phyloP scores from a whole-genome alignment of 306 rosid genomes.

The Lablab purpureus region DNA sequence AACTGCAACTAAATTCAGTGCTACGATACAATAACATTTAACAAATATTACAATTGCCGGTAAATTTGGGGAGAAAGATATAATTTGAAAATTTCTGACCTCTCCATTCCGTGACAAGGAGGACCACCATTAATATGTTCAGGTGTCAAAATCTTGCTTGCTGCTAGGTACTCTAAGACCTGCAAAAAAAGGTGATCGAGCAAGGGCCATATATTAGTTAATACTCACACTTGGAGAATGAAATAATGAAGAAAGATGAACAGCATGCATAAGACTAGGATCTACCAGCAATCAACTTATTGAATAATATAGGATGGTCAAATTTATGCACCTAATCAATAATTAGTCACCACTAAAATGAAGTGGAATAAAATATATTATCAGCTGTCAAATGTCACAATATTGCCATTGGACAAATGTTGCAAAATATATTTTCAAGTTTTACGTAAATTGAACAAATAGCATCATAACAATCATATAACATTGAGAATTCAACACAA shows the following conservation, averaged over 20 bases:
- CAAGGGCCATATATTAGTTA: constrained; percentile 8
- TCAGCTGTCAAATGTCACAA: constrained; percentile 18
- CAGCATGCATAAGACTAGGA: constrained; percentile 17
- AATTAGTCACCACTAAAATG: constrained; percentile 26
- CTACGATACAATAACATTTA: constrained; percentile 19
- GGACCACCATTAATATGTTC: constrained; percentile 89
- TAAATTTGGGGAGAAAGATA: background rate
- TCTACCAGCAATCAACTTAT: constrained; percentile 22
- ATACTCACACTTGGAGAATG: constrained; percentile 22
- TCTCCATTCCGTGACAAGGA: constrained; percentile 96
- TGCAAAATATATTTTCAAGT: constrained; percentile 2
- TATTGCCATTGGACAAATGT: constrained; percentile 11
- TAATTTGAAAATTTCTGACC: constrained; percentile 60
- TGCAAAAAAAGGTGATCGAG: constrained; percentile 48
- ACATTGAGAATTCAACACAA: constrained; percentile 24
- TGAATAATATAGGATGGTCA: constrained; percentile 9
- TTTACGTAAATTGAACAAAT: constrained; percentile 1
- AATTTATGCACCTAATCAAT: constrained; percentile 31
- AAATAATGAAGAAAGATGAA: background rate
- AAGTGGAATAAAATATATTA: constrained; percentile 25
- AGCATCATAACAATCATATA: constrained; percentile 20
- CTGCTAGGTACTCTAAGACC: constrained; percentile 90
- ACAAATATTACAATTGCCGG: constrained; percentile 26
- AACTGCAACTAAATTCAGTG: constrained; percentile 14
- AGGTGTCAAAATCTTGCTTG: constrained; percentile 73